Evolutionary conservation across 2,329 filamentous ascomycete species (phyloP), one percentile per base, ranked within the genome.

Genomic region (Fusarium luffae): DNA sequence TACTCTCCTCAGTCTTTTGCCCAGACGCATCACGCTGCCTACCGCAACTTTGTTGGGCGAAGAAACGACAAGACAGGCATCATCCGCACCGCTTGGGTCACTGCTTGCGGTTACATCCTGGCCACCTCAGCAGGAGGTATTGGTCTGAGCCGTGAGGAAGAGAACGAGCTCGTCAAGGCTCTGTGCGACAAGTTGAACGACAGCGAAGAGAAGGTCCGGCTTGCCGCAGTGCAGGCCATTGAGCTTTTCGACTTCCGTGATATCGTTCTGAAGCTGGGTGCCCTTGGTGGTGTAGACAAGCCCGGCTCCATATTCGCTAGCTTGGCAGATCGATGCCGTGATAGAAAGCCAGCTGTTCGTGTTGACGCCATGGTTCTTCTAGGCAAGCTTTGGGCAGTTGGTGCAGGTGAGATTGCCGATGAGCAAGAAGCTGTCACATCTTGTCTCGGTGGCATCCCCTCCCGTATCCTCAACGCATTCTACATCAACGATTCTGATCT

Each of bases 351-450:
- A 16, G 84, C 88, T 43, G 93, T 99, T 13, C 92, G 95, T 60
- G 89, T 92, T 41, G 93, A 95, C 73, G 94, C 93, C 25, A 97
- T 97, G 88, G 91, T 90, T 52, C 85, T 97, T 11, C 83, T 98
- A 2, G 93, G 89, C 13, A 93, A 90, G 66, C 90, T 98, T 28
- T 99, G 96, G 96, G 94, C 93, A n/a, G 94, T 97, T 19, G 95
- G 93, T 14, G 89, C 91, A 19, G 93, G 93, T 19, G 94, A 97
- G 74, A 92, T 99, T 73, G 90, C 93, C 25, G 89, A 91, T 54
- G 93, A 93, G 16, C 92, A 95, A 73, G 93, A 97, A 72, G 84
- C 86, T 19, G 91, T 97, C 21, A 87, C 86, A 14, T 83, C 88
- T 12, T 87, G 95, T n/a, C 83, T 99, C 14, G 91, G 90, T 9